Evolutionary conservation across 1,284 basidiomycete species (phyloP).

Genomic region (Ceratobasidium sp.): DNA sequence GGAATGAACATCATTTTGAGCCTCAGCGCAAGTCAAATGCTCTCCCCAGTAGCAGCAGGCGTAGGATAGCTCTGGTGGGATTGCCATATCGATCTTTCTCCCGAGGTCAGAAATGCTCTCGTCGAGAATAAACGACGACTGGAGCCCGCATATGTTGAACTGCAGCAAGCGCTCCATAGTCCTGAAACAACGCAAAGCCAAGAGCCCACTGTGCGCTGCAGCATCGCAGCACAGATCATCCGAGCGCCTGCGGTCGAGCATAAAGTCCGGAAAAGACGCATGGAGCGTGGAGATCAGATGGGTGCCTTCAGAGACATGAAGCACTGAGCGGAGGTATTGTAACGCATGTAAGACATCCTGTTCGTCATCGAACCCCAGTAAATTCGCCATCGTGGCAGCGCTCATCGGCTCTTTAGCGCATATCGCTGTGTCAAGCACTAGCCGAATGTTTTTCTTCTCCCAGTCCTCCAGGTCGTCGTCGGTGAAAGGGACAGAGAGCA

Average conservation of each 20-base stretch:
- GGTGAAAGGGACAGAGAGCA: not conserved
- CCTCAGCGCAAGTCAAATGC: not conserved
- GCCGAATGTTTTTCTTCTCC: not conserved
- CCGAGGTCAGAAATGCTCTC: not conserved
- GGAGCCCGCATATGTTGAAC: conserved; percentile 18
- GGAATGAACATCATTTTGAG: not conserved
- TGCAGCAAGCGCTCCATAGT: not conserved
- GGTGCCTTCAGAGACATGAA: not conserved
- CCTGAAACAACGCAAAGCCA: not conserved
- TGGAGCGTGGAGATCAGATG: not conserved
- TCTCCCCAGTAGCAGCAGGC: not conserved
- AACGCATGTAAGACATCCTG: not conserved
- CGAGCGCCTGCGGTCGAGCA: not conserved
- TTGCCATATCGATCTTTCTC: not conserved
- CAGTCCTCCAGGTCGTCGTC: not conserved
- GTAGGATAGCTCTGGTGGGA: not conserved
- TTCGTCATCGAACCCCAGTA: not conserved
- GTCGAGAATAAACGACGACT: not conserved
- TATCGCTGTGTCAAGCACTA: not conserved
- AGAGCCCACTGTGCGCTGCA: not conserved
- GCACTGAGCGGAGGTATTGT: not conserved
- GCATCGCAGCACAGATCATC: not conserved
- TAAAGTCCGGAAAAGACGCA: conserved; percentile 1
- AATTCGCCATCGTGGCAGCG: not conserved
- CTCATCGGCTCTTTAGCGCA: conserved; percentile 11